Percentiles rank a stretch among this genome's conserved stretches.
Evolutionary conservation across 495 filamentous ascomycete genomes (phyloP).

Genomic region (Mytilinidion resinicola): DNA sequence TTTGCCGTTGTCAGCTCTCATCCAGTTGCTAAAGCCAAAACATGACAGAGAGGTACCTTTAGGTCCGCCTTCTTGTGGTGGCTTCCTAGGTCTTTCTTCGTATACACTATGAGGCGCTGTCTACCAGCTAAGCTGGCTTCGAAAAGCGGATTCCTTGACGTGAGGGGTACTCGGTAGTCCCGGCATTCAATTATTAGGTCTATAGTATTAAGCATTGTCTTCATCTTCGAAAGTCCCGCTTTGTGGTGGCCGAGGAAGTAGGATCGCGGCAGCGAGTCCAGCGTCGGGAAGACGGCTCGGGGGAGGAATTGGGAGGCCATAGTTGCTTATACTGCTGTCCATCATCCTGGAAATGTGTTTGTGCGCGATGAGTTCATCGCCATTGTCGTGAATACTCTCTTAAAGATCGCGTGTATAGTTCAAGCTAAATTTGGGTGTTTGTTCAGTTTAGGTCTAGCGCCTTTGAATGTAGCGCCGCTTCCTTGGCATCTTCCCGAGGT

Average conservation of each 20-base stretch:
- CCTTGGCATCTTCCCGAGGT: too few relatives aligned
- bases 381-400: too few relatives aligned
- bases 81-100: constrained; percentile 72
- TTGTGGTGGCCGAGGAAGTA: constrained; percentile 97
- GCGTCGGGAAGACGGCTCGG: constrained; percentile 59
- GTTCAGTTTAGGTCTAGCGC: too few relatives aligned
- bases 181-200: constrained; percentile 92
- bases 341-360: neutral
- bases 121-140: constrained; percentile 65
- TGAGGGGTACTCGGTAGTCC: constrained; percentile 83
- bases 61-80: constrained; percentile 25
- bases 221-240: constrained; percentile 78
- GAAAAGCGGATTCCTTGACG: constrained; percentile 85
- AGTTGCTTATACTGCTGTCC: neutral
- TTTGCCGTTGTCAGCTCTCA: constrained; percentile 4
- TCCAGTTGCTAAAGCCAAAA: neutral
- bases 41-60: constrained; percentile 24
- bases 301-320: constrained; percentile 57
- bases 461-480: too few relatives aligned
- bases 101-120: constrained; percentile 80
- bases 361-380: too few relatives aligned
- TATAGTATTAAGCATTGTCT: constrained; percentile 68
- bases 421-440: too few relatives aligned
- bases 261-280: constrained; percentile 71
- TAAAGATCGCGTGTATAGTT: too few relatives aligned